Evolutionary conservation across 2,329 filamentous ascomycete genomes (phyloP), one percentile per base, ranked within the genome.

Genomic region (Tolypocladium paradoxum): DNA sequence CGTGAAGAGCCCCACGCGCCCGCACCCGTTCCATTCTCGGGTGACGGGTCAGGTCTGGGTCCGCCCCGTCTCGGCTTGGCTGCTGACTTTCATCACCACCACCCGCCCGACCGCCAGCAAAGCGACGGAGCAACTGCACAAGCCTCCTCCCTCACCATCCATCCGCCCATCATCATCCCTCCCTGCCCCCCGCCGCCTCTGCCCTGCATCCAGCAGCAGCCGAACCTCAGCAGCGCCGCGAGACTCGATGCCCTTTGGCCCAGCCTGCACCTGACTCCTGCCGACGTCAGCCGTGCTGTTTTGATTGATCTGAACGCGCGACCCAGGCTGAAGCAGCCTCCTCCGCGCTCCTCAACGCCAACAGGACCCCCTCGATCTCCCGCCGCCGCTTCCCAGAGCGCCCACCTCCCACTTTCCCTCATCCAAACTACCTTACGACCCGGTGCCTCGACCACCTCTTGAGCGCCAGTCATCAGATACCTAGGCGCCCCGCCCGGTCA

Each of bases 81-180:
- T 52, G 31, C 50, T 43, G n/a, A 47, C 50, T 18, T 31, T 47
- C 48, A 49, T 36, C 35, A 35, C 35, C 47, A 49, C 47, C 47
- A 7, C 47, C 31, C n/a, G 29, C 46, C 18, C 46, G 18, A 33
- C 18, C 46, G 24, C 20, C 37, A 16, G 6, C 36, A 27, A n/a
- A 27, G n/a, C 40, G 43, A 20, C 43, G 43, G 27, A 14, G 43
- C 43, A 47, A 31, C 43, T 20, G 20, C 27, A 47, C 14, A 8
- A 11, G 43, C 27, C 24, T 9, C 27, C 24, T 46, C 43, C 24
- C 40, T 45, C 40, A 7, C 24, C 16, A 46, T 29, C 43, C 27
- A n/a, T 46, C 20, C 43, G 9, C 33, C 43, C 27, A 27, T 14
- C 43, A 16, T 7, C 43, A 12, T 31, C 18, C 29, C 11, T n/a